Evolutionary conservation across 768 basidiomycete genomes (phyloP).

Genomic region (Collybia sordida): DNA sequence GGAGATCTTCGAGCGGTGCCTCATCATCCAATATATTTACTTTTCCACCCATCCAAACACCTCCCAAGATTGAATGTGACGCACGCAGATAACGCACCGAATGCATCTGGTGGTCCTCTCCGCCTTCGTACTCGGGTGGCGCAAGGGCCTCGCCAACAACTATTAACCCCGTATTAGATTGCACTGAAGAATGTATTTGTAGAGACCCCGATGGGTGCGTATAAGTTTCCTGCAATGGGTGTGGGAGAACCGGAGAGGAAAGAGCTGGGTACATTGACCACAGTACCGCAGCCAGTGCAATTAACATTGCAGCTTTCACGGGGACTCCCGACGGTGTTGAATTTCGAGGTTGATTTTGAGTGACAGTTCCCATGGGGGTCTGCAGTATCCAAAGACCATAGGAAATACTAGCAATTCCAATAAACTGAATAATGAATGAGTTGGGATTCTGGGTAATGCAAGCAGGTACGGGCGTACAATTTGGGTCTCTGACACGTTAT

Average conservation of each 20-base stretch:
- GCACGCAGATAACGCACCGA: slow-evolving; percentile 63
- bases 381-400: slow-evolving; percentile 29
- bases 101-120: slow-evolving; percentile 36
- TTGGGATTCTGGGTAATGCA: neutral
- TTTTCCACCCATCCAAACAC: slow-evolving; percentile 74
- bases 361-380: slow-evolving; percentile 9
- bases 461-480: slow-evolving; percentile 30
- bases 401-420: slow-evolving; percentile 28
- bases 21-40: slow-evolving; percentile 41
- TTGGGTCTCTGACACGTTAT: slow-evolving; percentile 34
- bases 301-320: slow-evolving; percentile 24
- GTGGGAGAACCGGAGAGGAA: slow-evolving; percentile 57
- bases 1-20: slow-evolving; percentile 46
- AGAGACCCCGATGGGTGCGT: slow-evolving; percentile 53
- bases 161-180: slow-evolving; percentile 78
- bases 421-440: slow-evolving; percentile 17
- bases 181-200: slow-evolving; percentile 64
- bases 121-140: slow-evolving; percentile 27
- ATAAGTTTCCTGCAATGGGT: slow-evolving; percentile 50
- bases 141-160: slow-evolving; percentile 74
- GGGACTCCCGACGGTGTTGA: slow-evolving; percentile 15
- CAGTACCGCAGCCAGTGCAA: slow-evolving; percentile 32
- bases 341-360: slow-evolving; percentile 17
- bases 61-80: slow-evolving; percentile 64
- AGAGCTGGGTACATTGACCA: slow-evolving; percentile 35